Base-by-base conservation (phyloP, 495 filamentous ascomycete genomes). In the Terfezia claveryi region DNA sequence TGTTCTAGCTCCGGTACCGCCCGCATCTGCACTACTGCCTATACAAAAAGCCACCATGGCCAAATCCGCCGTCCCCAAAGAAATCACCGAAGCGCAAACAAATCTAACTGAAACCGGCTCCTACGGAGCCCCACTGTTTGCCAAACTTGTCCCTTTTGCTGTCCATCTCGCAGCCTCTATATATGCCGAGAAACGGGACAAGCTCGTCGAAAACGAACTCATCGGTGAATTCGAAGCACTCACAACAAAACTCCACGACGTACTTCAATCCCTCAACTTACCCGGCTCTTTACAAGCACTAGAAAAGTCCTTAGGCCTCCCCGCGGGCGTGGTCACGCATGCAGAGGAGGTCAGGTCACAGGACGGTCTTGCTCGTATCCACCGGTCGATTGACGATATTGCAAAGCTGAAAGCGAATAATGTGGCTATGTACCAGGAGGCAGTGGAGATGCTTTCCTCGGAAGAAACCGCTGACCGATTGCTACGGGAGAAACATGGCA, bases 301-400 rank as follows among this genome's bases (percentile, higher is more conserved):
- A 0, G 91, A 98, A 60, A 98, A 94, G 62, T 89, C 91, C 0
- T 75, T 98, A 0, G 91, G 91, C 0, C 68, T 98, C n/a, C 91
- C 91, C 1, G 82, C 83, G 8, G 81, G 76, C 0, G 68, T 98
- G 4, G 75, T 84, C 9, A 81, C 87, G 10, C 91, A 95, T 62
- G 91, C 91, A 9, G 92, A 98, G 61, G 91, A 96, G 62, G 81
- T 98, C 52, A 76, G 85, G n/a, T 89, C 96, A 64, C 84, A 87
- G 60, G 85, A 92, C 63, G 89, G 89, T 0, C 66, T 89, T 17
- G 76, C 80, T 57, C 73, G 80, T 16, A 66, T 98, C 4, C 75
- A 80, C 50, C 75, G 78, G 27, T 82, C 83, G 14, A 82, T 95
- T 46, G 79, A 81, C 8, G 88, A 96, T 61, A 92, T 85, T 7